A percentile compares a stretch with the other conserved stretches of the same genome.
These are phyloP conservation scores for Globisporangium cylindrosporum DNA, from an alignment of 352 stramenopile species.

Conservation along the genomic window DNA sequence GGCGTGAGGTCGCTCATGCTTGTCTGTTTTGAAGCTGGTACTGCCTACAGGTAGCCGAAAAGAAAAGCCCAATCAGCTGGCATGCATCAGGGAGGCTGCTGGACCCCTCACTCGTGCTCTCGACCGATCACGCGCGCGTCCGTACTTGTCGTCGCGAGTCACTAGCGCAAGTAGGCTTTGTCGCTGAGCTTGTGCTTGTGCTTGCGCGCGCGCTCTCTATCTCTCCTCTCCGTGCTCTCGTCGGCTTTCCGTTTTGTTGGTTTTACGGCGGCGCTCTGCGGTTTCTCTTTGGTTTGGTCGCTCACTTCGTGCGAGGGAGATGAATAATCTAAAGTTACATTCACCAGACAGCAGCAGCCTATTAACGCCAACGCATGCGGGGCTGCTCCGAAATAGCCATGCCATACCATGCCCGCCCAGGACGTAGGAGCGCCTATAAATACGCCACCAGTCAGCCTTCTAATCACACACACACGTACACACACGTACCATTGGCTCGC, in stretches of 20 bases:
- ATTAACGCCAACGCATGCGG: not conserved
- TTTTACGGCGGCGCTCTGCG: not conserved
- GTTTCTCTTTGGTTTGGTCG: not conserved
- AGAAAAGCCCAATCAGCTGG: not conserved
- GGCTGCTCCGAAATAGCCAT: not conserved
- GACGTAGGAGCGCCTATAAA: not conserved
- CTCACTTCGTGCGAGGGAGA: not conserved
- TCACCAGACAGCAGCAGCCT: not conserved
- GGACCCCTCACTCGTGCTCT: not conserved
- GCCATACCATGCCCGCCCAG: not conserved
- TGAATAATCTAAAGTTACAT: slow-evolving; percentile 6
- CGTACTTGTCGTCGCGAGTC: not conserved
- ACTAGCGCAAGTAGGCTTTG: not conserved
- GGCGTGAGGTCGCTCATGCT: slow-evolving; percentile 45
- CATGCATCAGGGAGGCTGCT: not conserved
- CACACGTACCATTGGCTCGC: not conserved
- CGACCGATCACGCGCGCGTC: not conserved
- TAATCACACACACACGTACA: not conserved
- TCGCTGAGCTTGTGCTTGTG: not conserved
- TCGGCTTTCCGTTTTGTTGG: slow-evolving; percentile 9
- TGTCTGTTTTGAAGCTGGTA: not conserved
- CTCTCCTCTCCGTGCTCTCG: not conserved
- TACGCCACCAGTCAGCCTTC: not conserved
- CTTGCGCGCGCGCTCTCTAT: not conserved
- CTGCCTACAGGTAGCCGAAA: not conserved